Conservation (phyloP, 345 rosid species). For the Sisymbrium altissimum region DNA sequence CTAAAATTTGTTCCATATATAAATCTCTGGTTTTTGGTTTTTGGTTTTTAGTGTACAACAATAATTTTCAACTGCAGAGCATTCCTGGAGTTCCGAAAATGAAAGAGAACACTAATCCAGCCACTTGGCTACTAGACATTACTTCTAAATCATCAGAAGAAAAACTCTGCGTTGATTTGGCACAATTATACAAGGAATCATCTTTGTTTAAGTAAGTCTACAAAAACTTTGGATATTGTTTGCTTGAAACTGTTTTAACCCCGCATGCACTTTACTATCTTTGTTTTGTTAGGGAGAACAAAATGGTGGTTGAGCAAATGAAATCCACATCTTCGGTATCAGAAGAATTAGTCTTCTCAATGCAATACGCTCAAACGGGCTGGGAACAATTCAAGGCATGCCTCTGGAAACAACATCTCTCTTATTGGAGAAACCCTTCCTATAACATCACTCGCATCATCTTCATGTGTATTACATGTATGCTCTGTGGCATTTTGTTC, state of each 20-base stretch:
- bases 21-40: too few species aligned
- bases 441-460: constrained; percentile 47
- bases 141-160: constrained; percentile 39
- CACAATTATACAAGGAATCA: constrained; percentile 34
- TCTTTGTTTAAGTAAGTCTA: constrained; percentile 27
- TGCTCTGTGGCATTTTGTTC: constrained; percentile 43
- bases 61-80: not conserved
- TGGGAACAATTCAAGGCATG: constrained; percentile 54
- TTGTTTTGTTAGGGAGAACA: constrained; percentile 34
- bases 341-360: constrained; percentile 32
- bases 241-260: not conserved
- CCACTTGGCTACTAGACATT: constrained; percentile 53
- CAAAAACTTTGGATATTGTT: not conserved
- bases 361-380: constrained; percentile 32
- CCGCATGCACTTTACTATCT: not conserved
- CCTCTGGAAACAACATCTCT: constrained; percentile 53
- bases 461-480: constrained; percentile 17
- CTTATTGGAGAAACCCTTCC: constrained; percentile 60
- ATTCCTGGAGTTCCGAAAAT: constrained; percentile 39
- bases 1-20: too few species aligned
- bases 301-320: too few species aligned
- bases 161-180: constrained; percentile 40
- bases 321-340: too few species aligned
- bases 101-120: constrained; percentile 43
- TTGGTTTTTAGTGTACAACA: too few species aligned